These are phyloP conservation scores for Ambispora gerdemannii DNA, from an alignment of 192 early-diverging fungal genomes.

Conservation along the genomic window DNA sequence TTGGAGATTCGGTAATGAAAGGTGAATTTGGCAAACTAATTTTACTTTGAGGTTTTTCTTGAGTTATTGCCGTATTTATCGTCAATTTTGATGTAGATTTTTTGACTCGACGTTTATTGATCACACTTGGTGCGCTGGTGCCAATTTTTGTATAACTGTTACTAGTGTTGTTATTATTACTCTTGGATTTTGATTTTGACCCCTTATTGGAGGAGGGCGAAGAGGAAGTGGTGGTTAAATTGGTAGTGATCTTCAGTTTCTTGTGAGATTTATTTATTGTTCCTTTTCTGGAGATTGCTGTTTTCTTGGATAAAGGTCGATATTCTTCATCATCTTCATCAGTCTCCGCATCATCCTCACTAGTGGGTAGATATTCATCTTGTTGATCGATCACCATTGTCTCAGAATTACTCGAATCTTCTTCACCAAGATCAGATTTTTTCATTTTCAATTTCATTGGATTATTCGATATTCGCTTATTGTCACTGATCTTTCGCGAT, in stretches of 20 bases:
- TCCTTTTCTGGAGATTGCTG: neutral
- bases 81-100: too few relatives aligned
- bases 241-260: neutral
- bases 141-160: neutral
- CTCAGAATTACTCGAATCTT: neutral
- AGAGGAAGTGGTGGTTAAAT: neutral
- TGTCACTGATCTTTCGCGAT: neutral
- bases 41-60: too few relatives aligned
- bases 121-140: too few relatives aligned
- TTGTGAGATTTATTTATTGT: neutral
- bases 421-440: neutral
- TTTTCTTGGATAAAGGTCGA: neutral
- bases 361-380: constrained; percentile 9
- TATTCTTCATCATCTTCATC: constrained; percentile 24
- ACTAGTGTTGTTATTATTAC: neutral
- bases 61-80: too few relatives aligned
- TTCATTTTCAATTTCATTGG: neutral
- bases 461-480: neutral
- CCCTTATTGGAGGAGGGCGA: neutral
- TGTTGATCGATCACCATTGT: neutral
- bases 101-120: too few relatives aligned
- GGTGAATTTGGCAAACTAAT: constrained; percentile 1
- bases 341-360: neutral
- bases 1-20: neutral
- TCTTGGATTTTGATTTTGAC: neutral